Conservation (phyloP, 306 rosid genomes). For the Cyclanthera cordifolia region DNA sequence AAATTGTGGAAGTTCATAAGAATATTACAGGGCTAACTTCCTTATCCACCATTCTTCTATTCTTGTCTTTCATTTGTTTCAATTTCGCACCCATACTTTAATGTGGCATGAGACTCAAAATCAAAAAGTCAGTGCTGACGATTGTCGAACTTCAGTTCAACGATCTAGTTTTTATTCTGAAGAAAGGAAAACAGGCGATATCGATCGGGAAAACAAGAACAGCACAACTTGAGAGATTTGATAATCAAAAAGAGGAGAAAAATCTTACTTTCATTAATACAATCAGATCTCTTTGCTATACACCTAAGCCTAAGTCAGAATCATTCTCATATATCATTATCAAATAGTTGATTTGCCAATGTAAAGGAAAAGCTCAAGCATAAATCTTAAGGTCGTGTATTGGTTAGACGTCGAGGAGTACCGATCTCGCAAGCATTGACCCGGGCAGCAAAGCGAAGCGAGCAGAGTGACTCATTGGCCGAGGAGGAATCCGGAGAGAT, state of each 20-base stretch:
- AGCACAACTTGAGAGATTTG: background rate
- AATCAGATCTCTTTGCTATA: slow-evolving; percentile 35
- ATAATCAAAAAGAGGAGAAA: background rate
- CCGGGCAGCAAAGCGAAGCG: slow-evolving; percentile 87
- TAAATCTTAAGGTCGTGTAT: slow-evolving; percentile 36
- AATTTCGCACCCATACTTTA: background rate
- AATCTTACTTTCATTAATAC: slow-evolving; percentile 12
- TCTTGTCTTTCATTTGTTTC: background rate
- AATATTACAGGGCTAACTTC: background rate
- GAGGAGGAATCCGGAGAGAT: slow-evolving; percentile 71
- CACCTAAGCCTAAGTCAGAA: slow-evolving; percentile 58
- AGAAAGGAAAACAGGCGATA: background rate
- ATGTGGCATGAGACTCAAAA: background rate
- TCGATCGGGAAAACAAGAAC: background rate
- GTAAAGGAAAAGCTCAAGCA: slow-evolving; percentile 45
- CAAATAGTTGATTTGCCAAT: slow-evolving; percentile 16
- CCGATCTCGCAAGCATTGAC: slow-evolving; percentile 96
- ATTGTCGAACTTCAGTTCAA: background rate
- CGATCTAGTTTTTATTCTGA: background rate
- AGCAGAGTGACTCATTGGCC: slow-evolving; percentile 72
- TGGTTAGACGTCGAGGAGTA: slow-evolving; percentile 75
- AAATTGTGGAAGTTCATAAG: background rate
- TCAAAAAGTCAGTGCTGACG: background rate
- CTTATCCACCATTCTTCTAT: background rate
- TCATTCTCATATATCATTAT: slow-evolving; percentile 26